phyloP scores from a whole-genome alignment of 202 grass and related monocot species.

The Saccharum hybrid region DNA sequence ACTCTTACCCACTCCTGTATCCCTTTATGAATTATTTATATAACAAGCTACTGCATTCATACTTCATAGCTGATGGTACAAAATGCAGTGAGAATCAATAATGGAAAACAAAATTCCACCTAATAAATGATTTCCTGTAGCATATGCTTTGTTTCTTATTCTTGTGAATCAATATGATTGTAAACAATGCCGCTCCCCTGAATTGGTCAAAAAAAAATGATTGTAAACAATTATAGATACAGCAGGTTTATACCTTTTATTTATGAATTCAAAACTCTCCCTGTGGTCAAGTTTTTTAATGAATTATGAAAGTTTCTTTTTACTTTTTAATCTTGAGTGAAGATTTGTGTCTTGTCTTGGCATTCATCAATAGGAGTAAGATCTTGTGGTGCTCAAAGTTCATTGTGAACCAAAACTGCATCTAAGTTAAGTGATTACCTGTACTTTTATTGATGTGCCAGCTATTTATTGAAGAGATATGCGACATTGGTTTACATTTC shows the following conservation, averaged over 20 bases:
- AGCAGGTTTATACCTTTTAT: too few species aligned
- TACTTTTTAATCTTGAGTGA: neutral
- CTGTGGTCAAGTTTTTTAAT: neutral
- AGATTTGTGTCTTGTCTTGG: constrained; percentile 8
- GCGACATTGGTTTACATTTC: neutral
- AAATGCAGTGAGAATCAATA: constrained; percentile 1
- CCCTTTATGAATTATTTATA: neutral
- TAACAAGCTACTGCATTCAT: neutral
- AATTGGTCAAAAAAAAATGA: too few species aligned
- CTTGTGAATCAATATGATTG: constrained; percentile 15
- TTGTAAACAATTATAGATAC: too few species aligned
- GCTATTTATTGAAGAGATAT: constrained; percentile 21
- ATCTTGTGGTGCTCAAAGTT: neutral
- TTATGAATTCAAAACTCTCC: neutral
- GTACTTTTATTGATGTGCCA: constrained; percentile 3
- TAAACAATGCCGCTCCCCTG: neutral
- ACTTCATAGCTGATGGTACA: constrained; percentile 24
- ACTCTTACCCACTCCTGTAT: neutral
- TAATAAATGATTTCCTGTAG: neutral
- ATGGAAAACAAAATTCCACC: neutral
- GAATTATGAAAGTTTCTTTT: neutral
- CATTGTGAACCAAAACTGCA: constrained; percentile 4
- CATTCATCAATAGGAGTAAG: neutral
- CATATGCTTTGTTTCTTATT: neutral
- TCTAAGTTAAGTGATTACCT: neutral